Base-by-base conservation (phyloP, 2,329 filamentous ascomycete species). In the Truncatella angustata region DNA sequence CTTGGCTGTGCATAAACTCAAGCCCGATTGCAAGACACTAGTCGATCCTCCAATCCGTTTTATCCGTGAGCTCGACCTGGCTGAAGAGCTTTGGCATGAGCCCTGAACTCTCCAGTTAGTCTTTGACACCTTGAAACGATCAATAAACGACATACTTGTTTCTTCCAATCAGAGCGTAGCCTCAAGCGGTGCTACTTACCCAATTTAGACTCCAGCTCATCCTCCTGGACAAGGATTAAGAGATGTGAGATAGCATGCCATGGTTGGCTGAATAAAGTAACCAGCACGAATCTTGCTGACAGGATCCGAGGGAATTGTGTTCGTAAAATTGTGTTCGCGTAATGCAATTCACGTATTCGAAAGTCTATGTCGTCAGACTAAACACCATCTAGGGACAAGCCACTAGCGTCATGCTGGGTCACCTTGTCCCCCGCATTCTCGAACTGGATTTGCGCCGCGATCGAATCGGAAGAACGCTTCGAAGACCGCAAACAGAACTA, bases 361-460 rank as follows among this genome's bases (percentile, higher is more conserved):
- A 46, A 46, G 20, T 46, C 43, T 12, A 46, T 46, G 43, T 46
- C 43, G 43, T 46, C 43, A 46, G 43, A 18, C 43, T 18, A 34
- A 23, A 46, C 26, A 20, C 26, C 26, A 35, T 21, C 14, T 16
- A 21, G 43, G 43, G 43, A 28, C 7, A 7, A 32, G 28, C 14
- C 28, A 32, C 28, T 32, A 14, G 28, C 14, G 28, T 7, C 28
- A n/a, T n/a, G n/a, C n/a, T n/a, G n/a, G 28, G 7, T 32, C 28
- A 14, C 28, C 28, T 32, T 14, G 14, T 32, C 14, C 28, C 28
- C 28, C 28, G 28, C 28, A 32, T 32, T 32, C 14, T 32, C 28
- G 28, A 9, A 7, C 14, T 9, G 28, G 28, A 32, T 32, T 32
- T 32, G 7, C 28, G 28, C 28, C 14, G 28, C 7, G 28, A 32